A percentile compares a stretch with the other conserved stretches of the same genome.
phyloP scores from a whole-genome alignment of 2,329 filamentous ascomycete species.

The Cryphonectria parasitica region DNA sequence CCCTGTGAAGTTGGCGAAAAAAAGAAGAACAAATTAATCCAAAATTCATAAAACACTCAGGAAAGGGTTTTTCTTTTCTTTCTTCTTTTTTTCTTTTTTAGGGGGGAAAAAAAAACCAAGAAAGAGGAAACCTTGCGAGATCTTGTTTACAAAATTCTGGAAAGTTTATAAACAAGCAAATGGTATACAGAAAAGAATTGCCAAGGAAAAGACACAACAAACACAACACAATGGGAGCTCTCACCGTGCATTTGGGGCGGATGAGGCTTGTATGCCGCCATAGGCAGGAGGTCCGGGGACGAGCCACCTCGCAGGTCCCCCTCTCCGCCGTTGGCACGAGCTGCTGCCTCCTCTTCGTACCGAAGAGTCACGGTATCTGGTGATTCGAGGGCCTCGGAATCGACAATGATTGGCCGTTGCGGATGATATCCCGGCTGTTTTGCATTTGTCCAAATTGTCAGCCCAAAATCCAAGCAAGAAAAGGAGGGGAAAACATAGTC shows the following conservation, averaged over 20 bases:
- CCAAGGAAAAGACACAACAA: slow-evolving; percentile 7
- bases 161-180: too few species aligned
- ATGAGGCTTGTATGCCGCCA: slow-evolving; percentile 83
- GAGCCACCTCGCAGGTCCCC: slow-evolving; percentile 59
- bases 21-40: slow-evolving; percentile 6
- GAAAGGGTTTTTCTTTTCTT: too few species aligned
- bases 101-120: not conserved
- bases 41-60: not conserved
- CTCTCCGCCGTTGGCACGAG: slow-evolving; percentile 52
- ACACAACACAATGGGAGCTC: slow-evolving; percentile 42
- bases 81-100: too few species aligned
- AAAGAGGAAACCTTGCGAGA: too few species aligned
- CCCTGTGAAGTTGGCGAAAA: slow-evolving; percentile 31
- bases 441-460: slow-evolving; percentile 18
- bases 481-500: not conserved
- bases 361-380: slow-evolving; percentile 60
- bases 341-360: slow-evolving; percentile 59
- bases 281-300: slow-evolving; percentile 66
- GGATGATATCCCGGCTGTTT: slow-evolving; percentile 56
- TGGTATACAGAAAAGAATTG: too few species aligned
- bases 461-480: too few species aligned
- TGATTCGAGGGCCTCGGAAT: slow-evolving; percentile 58
- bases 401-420: slow-evolving; percentile 61
- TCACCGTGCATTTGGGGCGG: slow-evolving; percentile 80
- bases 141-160: too few species aligned